These are phyloP conservation scores for Candida easanensis DNA, from an alignment of 805 yeast genomes.

Conservation along the genomic window DNA sequence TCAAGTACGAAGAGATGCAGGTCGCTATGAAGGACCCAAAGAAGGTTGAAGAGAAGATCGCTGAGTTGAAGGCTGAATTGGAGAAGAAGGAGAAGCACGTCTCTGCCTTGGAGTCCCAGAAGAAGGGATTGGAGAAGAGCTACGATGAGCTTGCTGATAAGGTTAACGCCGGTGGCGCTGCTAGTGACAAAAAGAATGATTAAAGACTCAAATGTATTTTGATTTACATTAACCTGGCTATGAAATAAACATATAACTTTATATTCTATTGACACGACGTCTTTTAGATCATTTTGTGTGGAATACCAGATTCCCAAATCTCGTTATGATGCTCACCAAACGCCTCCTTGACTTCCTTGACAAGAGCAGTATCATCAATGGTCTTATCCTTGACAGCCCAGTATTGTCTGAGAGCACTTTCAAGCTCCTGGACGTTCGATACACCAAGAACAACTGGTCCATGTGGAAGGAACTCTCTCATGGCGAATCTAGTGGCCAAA, in stretches of 20 bases:
- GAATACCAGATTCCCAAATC: slow-evolving; percentile 59
- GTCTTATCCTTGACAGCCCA: slow-evolving; percentile 39
- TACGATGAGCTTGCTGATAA: slow-evolving; percentile 41
- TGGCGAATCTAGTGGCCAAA: slow-evolving; percentile 74
- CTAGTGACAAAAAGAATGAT: slow-evolving; percentile 28
- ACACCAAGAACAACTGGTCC: slow-evolving; percentile 77
- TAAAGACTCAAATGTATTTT: neutral
- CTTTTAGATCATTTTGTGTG: slow-evolving; percentile 11
- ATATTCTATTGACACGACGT: neutral
- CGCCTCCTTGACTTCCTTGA: slow-evolving; percentile 41
- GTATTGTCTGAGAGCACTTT: slow-evolving; percentile 58
- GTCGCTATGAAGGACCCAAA: slow-evolving; percentile 17
- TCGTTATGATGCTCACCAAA: slow-evolving; percentile 60
- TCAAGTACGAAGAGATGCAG: slow-evolving; percentile 40
- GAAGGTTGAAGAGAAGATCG: slow-evolving; percentile 15
- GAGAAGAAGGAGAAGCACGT: slow-evolving; percentile 42
- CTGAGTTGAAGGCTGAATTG: slow-evolving; percentile 36
- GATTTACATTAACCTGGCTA: neutral
- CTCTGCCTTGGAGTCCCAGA: slow-evolving; percentile 47
- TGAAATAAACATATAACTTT: neutral
- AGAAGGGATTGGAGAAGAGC: slow-evolving; percentile 46
- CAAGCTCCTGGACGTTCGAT: slow-evolving; percentile 59
- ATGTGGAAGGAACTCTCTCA: slow-evolving; percentile 37
- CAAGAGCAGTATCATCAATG: slow-evolving; percentile 30
- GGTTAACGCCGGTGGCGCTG: slow-evolving; percentile 12